phyloP scores from a whole-genome alignment of 192 early-diverging fungal genomes.

The Funneliformis geosporum region DNA sequence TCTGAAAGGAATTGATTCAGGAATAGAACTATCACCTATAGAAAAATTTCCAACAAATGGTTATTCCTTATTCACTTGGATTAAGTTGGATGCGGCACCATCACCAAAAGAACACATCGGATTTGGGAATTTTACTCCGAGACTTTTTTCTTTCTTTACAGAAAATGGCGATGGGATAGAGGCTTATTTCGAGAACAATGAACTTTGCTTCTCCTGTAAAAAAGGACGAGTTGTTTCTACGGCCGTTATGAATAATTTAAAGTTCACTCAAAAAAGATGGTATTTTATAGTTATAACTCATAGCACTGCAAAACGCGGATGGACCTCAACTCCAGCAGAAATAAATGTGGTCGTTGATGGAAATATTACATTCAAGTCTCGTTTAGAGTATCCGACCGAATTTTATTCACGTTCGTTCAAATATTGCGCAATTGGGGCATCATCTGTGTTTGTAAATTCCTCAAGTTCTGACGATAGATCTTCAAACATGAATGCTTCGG shows the following conservation, averaged over 20 bases:
- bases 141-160: conserved; percentile 29
- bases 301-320: conserved; percentile 12
- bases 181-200: conserved; percentile 32
- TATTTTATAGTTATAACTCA: conserved; percentile 28
- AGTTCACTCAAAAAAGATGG: conserved; percentile 23
- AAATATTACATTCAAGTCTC: neutral
- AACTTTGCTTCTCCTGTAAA: neutral
- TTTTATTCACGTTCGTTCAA: conserved; percentile 5
- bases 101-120: neutral
- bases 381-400: conserved; percentile 25
- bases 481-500: neutral
- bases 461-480: neutral
- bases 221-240: conserved; percentile 8
- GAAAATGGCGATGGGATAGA: conserved; percentile 27
- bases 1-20: conserved; percentile 22
- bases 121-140: neutral
- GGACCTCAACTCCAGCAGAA: conserved; percentile 23
- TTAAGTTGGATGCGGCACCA: conserved; percentile 19
- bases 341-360: conserved; percentile 21
- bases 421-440: conserved; percentile 29
- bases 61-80: conserved; percentile 34
- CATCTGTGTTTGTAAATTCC: neutral
- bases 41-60: conserved; percentile 33
- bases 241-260: conserved; percentile 13
- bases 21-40: conserved; percentile 15